Percentiles rank a stretch among this genome's conserved stretches.
These are phyloP conservation scores for Phylloboletellus chloephorus DNA, from an alignment of 1,284 basidiomycete species.

Conservation along the genomic window DNA sequence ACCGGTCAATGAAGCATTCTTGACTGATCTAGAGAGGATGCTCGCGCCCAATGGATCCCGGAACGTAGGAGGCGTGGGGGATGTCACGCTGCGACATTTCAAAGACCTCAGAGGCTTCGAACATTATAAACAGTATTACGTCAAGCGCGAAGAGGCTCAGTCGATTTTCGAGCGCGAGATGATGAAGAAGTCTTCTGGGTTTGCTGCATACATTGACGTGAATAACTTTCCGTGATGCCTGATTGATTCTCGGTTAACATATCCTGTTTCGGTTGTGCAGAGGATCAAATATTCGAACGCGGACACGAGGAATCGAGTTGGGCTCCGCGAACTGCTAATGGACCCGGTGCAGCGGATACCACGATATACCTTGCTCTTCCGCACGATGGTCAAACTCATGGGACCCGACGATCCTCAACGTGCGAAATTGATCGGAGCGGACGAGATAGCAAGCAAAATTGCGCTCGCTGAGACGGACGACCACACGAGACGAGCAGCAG, in stretches of 20 bases:
- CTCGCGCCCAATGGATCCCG: slow-evolving; percentile 49
- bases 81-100: slow-evolving; percentile 82
- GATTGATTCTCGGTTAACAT: slow-evolving; percentile 16
- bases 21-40: slow-evolving; percentile 82
- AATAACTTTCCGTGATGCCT: slow-evolving; percentile 25
- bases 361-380: slow-evolving; percentile 90
- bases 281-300: slow-evolving; percentile 85
- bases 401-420: slow-evolving; percentile 70
- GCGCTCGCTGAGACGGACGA: slow-evolving; percentile 92
- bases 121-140: slow-evolving; percentile 86
- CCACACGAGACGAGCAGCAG: slow-evolving; percentile 82
- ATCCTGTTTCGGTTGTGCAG: slow-evolving; percentile 36
- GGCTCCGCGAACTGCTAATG: slow-evolving; percentile 92
- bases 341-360: slow-evolving; percentile 99
- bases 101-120: slow-evolving; percentile 80
- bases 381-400: slow-evolving; percentile 87
- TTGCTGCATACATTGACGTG: slow-evolving; percentile 83
- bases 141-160: slow-evolving; percentile 92
- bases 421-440: slow-evolving; percentile 80
- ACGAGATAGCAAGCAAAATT: slow-evolving; percentile 84
- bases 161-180: slow-evolving; percentile 81
- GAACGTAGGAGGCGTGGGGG: slow-evolving; percentile 77
- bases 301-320: slow-evolving; percentile 79
- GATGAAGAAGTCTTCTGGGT: slow-evolving; percentile 69
- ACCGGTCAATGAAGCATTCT: slow-evolving; percentile 82